Evolutionary conservation across 225 moss, liverwort and hornwort genomes (phyloP).

Genomic region (Polytrichum formosum): DNA sequence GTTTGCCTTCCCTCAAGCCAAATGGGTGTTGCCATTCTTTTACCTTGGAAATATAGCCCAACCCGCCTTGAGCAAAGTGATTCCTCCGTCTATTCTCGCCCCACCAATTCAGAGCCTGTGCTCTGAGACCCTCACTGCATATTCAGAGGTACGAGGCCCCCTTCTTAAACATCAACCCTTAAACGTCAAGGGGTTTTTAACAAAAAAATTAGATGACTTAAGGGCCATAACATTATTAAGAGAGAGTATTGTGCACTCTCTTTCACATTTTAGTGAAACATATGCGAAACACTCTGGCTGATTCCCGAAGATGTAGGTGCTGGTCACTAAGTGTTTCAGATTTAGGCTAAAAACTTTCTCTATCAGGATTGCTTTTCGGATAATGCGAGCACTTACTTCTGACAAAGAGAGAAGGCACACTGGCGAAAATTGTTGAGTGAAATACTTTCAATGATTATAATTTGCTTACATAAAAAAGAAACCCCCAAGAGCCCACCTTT

Average conservation of each 20-base stretch:
- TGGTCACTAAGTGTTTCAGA: too few species aligned
- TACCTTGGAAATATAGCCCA: conserved; percentile 46
- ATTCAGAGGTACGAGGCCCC: conserved; percentile 41
- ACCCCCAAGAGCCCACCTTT: too few species aligned
- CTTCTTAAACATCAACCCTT: not conserved
- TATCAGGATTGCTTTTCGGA: too few species aligned
- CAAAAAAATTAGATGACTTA: not conserved
- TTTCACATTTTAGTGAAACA: too few species aligned
- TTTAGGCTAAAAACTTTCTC: too few species aligned
- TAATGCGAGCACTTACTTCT: too few species aligned
- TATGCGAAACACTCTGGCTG: too few species aligned
- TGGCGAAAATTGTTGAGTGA: too few species aligned
- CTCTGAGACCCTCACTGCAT: conserved; percentile 54
- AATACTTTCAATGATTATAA: too few species aligned
- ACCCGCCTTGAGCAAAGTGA: conserved; percentile 34
- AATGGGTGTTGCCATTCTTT: conserved; percentile 60
- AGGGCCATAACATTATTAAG: not conserved
- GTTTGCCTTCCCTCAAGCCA: conserved; percentile 46
- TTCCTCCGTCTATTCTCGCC: conserved; percentile 47
- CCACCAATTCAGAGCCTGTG: conserved; percentile 61
- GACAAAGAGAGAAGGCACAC: too few species aligned
- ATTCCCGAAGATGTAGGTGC: too few species aligned
- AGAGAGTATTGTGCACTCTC: not conserved
- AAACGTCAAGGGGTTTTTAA: not conserved
- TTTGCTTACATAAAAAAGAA: too few species aligned